Evolutionary conservation across 2,329 filamentous ascomycete species (phyloP).

Genomic region (Pyricularia sp.): DNA sequence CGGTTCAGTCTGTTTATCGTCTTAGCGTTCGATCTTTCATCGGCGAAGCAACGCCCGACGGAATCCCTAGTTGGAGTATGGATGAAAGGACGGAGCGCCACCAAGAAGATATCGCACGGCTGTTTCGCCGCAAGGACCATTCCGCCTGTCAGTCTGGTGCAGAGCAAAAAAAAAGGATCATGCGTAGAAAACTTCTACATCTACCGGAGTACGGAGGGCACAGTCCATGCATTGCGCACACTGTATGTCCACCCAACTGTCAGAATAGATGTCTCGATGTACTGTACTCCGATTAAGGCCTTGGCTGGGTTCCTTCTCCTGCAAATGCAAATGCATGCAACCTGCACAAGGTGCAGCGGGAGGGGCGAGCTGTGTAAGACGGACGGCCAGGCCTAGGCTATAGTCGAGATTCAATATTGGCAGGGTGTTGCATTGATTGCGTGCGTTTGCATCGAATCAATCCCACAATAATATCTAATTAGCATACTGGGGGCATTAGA

Average conservation of each 20-base stretch:
- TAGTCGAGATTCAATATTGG: not conserved
- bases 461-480: not conserved
- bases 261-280: not conserved
- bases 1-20: not conserved
- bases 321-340: slow-evolving; percentile 1
- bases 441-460: not conserved
- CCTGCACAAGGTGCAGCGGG: not conserved
- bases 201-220: not conserved
- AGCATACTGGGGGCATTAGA: not conserved
- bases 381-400: not conserved
- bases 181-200: not conserved
- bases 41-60: not conserved
- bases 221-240: not conserved
- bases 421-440: not conserved
- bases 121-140: not conserved
- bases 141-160: not conserved
- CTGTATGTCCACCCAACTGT: not conserved
- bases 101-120: not conserved
- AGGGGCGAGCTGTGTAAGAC: not conserved
- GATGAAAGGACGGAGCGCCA: not conserved
- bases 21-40: not conserved
- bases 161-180: not conserved
- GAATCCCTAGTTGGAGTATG: not conserved
- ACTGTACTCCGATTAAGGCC: not conserved
- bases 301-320: not conserved